These are phyloP conservation scores for Trichoderma brevicompactum DNA, from an alignment of 2,329 filamentous ascomycete species.

Conservation along the genomic window DNA sequence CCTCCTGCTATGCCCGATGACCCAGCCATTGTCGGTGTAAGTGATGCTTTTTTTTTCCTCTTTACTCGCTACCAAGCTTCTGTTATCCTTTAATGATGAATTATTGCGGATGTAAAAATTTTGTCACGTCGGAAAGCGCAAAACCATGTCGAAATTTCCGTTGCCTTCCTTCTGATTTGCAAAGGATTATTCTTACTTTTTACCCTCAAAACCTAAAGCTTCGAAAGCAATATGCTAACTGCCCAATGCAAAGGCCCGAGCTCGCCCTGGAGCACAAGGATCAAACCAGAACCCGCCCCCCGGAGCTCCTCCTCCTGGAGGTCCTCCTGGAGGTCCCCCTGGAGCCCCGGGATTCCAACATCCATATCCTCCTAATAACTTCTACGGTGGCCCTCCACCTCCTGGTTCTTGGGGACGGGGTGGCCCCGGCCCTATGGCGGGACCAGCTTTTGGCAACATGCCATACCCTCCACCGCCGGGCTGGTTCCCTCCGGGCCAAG, in stretches of 20 bases:
- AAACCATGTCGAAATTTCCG: constrained; percentile 96
- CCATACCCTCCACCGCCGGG: constrained; percentile 77
- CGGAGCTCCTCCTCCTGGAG: constrained; percentile 35
- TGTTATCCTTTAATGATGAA: constrained; percentile 74
- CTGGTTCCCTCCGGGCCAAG: constrained; percentile 79
- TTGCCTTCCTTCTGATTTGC: constrained; percentile 99
- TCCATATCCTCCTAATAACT: constrained; percentile 52
- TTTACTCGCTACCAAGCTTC: neutral
- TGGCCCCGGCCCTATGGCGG: constrained; percentile 61
- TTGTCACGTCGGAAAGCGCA: constrained; percentile 87
- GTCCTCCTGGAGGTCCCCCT: constrained; percentile 40
- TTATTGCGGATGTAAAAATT: constrained; percentile 94
- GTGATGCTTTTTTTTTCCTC: constrained; percentile 48
- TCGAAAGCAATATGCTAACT: constrained; percentile 34
- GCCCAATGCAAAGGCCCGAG: constrained; percentile 44
- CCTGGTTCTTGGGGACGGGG: constrained; percentile 61
- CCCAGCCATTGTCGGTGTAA: constrained; percentile 95
- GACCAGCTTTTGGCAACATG: constrained; percentile 68
- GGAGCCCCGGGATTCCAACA: constrained; percentile 48
- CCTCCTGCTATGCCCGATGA: constrained; percentile 85
- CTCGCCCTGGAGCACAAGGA: constrained; percentile 43
- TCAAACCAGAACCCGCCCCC: constrained; percentile 42
- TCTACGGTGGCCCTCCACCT: constrained; percentile 56
- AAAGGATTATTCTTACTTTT: constrained; percentile 27
- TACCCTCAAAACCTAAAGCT: neutral